Percentiles rank a stretch among this genome's conserved stretches.
phyloP scores from a whole-genome alignment of 2,329 filamentous ascomycete genomes.

The Penicillium sp. region DNA sequence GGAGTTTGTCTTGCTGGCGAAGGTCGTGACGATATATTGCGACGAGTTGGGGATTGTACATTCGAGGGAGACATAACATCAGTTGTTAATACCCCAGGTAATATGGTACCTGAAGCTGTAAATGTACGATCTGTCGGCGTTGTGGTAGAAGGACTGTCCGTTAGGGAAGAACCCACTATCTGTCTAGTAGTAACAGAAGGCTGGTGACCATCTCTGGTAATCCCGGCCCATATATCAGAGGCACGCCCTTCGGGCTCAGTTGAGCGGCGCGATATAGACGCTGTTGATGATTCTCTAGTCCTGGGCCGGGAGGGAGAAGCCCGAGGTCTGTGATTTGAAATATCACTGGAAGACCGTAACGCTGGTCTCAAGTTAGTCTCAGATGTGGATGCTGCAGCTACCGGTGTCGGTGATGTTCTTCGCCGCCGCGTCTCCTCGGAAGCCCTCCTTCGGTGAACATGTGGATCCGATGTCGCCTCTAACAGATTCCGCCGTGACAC shows the following conservation, averaged over 20 bases:
- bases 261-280: conserved; percentile 26
- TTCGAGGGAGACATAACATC: conserved; percentile 8
- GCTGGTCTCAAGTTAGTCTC: conserved; percentile 31
- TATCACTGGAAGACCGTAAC: conserved; percentile 34
- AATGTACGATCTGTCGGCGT: conserved; percentile 15
- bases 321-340: conserved; percentile 29
- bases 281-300: conserved; percentile 22
- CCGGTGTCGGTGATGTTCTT: conserved; percentile 31
- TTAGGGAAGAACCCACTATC: conserved; percentile 22
- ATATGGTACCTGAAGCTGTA: conserved; percentile 3
- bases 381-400: conserved; percentile 30
- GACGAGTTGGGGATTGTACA: conserved; percentile 17
- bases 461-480: conserved; percentile 22
- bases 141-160: conserved; percentile 6
- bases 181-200: conserved; percentile 22
- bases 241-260: conserved; percentile 30
- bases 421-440: conserved; percentile 32
- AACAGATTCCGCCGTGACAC: conserved; percentile 32
- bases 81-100: conserved; percentile 4
- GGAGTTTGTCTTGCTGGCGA: conserved; percentile 29
- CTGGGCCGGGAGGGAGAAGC: conserved; percentile 24
- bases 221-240: conserved; percentile 23
- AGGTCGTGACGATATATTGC: conserved; percentile 26
- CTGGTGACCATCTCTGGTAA: conserved; percentile 22
- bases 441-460: conserved; percentile 31